Percentiles rank a stretch among this genome's conserved stretches.
These are phyloP conservation scores for Sparassis latifolia DNA, from an alignment of 1,284 basidiomycete genomes.

Conservation along the genomic window DNA sequence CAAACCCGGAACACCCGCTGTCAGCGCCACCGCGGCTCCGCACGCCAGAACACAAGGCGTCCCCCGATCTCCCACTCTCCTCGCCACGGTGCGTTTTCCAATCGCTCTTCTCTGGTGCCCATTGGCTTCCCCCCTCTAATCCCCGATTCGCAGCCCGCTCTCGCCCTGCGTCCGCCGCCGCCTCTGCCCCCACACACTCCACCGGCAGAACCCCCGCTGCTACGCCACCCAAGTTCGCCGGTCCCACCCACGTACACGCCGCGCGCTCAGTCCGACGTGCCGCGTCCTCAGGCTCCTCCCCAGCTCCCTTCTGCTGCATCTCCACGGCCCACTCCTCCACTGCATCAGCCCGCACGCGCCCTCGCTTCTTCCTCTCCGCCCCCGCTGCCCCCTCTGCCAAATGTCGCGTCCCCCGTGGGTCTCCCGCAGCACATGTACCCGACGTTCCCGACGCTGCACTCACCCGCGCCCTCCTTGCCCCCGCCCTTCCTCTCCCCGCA, in stretches of 20 bases:
- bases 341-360: not conserved
- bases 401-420: conserved; percentile 2
- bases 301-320: not conserved
- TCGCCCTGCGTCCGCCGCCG: conserved; percentile 32
- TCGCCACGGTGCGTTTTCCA: conserved; percentile 12
- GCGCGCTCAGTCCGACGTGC: conserved; percentile 1
- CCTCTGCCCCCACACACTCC: conserved; percentile 28
- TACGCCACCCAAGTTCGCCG: conserved; percentile 14
- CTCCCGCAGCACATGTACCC: conserved; percentile 6
- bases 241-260: conserved; percentile 21
- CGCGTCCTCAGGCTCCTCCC: too few relatives aligned
- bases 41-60: conserved; percentile 18
- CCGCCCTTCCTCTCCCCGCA: conserved; percentile 20
- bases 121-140: conserved; percentile 8
- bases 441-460: conserved; percentile 1
- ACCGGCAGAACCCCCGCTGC: conserved; percentile 13
- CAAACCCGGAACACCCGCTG: conserved; percentile 32
- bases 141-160: conserved; percentile 21
- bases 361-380: not conserved
- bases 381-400: not conserved
- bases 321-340: not conserved
- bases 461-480: conserved; percentile 10
- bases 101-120: conserved; percentile 5
- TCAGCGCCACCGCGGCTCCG: conserved; percentile 4
- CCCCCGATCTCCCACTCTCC: conserved; percentile 9